These are phyloP conservation scores for Pleurotus giganteus DNA, from an alignment of 768 basidiomycete genomes.

Conservation along the genomic window DNA sequence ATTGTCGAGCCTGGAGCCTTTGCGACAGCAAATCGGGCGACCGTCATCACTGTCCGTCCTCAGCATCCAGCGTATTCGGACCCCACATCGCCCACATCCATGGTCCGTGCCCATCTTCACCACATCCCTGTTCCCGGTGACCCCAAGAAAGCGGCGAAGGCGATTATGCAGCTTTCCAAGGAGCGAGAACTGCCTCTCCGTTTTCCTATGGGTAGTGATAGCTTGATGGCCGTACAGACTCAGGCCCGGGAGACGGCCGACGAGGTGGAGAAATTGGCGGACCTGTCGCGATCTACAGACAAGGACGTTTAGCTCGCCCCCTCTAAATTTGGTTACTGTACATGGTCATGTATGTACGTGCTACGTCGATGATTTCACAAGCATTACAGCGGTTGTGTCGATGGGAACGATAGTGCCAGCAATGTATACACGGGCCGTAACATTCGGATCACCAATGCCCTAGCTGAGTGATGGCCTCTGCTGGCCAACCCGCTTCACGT, in stretches of 20 bases:
- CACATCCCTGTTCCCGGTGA: not conserved
- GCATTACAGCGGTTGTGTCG: no score
- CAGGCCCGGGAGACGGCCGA: not conserved
- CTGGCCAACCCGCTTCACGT: no score
- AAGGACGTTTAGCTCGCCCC: no score
- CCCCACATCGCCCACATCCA: not conserved
- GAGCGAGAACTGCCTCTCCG: not conserved
- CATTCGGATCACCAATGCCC: no score
- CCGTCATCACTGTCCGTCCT: not conserved
- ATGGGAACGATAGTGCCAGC: no score
- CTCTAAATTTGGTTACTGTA: no score
- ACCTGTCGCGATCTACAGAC: not conserved
- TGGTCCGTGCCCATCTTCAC: not conserved
- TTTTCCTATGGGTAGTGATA: not conserved
- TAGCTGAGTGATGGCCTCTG: no score
- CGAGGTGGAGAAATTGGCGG: not conserved
- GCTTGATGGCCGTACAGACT: not conserved
- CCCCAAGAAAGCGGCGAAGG: not conserved
- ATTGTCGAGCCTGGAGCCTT: not conserved
- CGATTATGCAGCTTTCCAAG: not conserved
- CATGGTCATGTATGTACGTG: no score
- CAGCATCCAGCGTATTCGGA: not conserved
- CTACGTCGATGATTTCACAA: no score
- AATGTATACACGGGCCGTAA: no score
- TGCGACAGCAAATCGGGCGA: not conserved